phyloP scores from a whole-genome alignment of 345 rosid species.

The Corchorus capsularis region DNA sequence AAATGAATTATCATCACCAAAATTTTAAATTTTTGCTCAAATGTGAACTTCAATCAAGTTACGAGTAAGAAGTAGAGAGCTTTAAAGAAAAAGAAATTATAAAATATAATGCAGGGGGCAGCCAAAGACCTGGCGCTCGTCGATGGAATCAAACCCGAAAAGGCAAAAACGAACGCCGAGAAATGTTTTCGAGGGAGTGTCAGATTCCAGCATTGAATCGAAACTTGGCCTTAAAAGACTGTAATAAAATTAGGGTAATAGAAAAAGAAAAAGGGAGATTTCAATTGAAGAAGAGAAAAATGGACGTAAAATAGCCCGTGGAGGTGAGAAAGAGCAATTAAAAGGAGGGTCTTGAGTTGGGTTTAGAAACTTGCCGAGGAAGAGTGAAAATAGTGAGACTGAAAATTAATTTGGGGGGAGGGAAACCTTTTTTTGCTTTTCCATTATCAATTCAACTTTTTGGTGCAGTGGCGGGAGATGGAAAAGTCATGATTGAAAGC shows the following conservation, averaged over 20 bases:
- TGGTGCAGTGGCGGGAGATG: slow-evolving; percentile 20
- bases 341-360: slow-evolving; percentile 9
- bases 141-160: slow-evolving; percentile 57
- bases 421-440: not conserved
- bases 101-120: not conserved
- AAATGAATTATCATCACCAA: not conserved
- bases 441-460: slow-evolving; percentile 22
- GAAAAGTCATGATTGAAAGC: not conserved
- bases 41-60: not conserved
- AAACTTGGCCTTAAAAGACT: slow-evolving; percentile 8
- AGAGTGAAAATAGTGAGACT: slow-evolving; percentile 20
- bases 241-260: slow-evolving; percentile 1
- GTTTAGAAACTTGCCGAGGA: slow-evolving; percentile 37
- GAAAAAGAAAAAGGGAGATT: not conserved
- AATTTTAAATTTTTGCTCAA: not conserved
- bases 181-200: slow-evolving; percentile 47
- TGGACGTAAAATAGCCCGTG: not conserved
- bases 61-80: not conserved
- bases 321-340: slow-evolving; percentile 21
- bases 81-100: not conserved
- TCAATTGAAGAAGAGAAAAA: not conserved
- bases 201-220: slow-evolving; percentile 36
- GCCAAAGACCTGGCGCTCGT: slow-evolving; percentile 37
- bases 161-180: slow-evolving; percentile 69
- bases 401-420: slow-evolving; percentile 10